phyloP scores from a whole-genome alignment of 2,329 filamentous ascomycete species.

The Sordariomycetes sp. region DNA sequence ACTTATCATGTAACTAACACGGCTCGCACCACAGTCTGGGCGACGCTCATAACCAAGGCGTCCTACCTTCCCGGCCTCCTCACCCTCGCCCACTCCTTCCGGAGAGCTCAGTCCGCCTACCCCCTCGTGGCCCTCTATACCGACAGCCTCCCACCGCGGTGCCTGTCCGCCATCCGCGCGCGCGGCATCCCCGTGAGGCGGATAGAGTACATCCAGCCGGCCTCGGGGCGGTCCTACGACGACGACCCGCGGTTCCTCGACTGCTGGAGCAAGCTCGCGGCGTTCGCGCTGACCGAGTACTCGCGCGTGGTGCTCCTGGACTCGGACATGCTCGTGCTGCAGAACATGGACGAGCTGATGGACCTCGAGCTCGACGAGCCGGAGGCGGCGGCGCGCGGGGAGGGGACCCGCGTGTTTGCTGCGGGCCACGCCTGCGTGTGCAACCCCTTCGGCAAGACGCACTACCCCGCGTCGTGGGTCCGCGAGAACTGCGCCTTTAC shows the following conservation, averaged over 20 bases:
- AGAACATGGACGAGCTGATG: slow-evolving; percentile 91
- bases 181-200: slow-evolving; percentile 57
- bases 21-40: slow-evolving; percentile 56
- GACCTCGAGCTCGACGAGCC: slow-evolving; percentile 55
- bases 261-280: slow-evolving; percentile 77
- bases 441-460: slow-evolving; percentile 64
- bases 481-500: slow-evolving; percentile 46
- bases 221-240: slow-evolving; percentile 50
- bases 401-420: slow-evolving; percentile 58
- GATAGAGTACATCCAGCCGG: slow-evolving; percentile 62
- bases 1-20: neutral
- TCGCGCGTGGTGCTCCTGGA: slow-evolving; percentile 72
- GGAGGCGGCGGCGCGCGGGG: slow-evolving; percentile 1
- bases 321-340: slow-evolving; percentile 71
- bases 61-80: slow-evolving; percentile 72
- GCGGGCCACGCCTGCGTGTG: slow-evolving; percentile 77
- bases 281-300: slow-evolving; percentile 67
- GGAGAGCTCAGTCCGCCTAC: slow-evolving; percentile 50
- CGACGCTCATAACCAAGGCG: slow-evolving; percentile 74
- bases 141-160: slow-evolving; percentile 55
- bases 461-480: slow-evolving; percentile 65
- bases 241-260: slow-evolving; percentile 79
- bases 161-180: slow-evolving; percentile 53
- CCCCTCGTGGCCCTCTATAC: slow-evolving; percentile 78
- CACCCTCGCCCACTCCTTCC: slow-evolving; percentile 67